Percentiles rank a stretch among this genome's conserved stretches.
phyloP scores from a whole-genome alignment of 2,329 filamentous ascomycete genomes.

The Hypoxylon rubiginosum region DNA sequence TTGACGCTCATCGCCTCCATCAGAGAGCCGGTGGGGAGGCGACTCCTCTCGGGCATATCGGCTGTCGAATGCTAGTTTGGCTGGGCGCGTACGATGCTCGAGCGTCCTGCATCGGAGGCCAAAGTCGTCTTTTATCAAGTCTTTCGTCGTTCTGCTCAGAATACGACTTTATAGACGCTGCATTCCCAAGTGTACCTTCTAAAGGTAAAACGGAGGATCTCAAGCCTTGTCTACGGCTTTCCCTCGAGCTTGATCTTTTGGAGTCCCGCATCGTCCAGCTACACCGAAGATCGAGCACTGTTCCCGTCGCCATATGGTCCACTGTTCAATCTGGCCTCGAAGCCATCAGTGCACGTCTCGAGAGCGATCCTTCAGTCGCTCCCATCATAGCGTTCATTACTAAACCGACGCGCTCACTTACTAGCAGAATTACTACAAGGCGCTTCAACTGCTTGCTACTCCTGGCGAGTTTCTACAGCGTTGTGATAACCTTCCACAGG shows the following conservation, averaged over 20 bases:
- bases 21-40: constrained; percentile 35
- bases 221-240: constrained; percentile 36
- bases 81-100: constrained; percentile 40
- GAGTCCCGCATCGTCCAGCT: constrained; percentile 38
- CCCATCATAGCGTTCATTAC: constrained; percentile 29
- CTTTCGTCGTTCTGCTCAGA: constrained; percentile 37
- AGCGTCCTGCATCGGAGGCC: constrained; percentile 37
- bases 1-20: constrained; percentile 39
- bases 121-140: constrained; percentile 35
- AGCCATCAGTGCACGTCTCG: constrained; percentile 29
- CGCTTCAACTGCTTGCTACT: constrained; percentile 40
- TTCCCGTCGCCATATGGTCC: constrained; percentile 25
- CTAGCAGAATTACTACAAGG: constrained; percentile 36
- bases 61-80: constrained; percentile 40
- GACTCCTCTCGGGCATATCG: constrained; percentile 35
- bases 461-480: constrained; percentile 35
- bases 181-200: constrained; percentile 29
- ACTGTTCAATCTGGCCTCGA: constrained; percentile 34
- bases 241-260: constrained; percentile 37
- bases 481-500: constrained; percentile 41
- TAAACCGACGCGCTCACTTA: constrained; percentile 23
- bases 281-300: constrained; percentile 20
- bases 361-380: constrained; percentile 27
- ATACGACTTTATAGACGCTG: constrained; percentile 40
- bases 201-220: constrained; percentile 30